A percentile compares a stretch with the other conserved stretches of the same genome.
These are phyloP conservation scores for Aphanocladium album DNA, from an alignment of 2,329 filamentous ascomycete species.

Conservation along the genomic window DNA sequence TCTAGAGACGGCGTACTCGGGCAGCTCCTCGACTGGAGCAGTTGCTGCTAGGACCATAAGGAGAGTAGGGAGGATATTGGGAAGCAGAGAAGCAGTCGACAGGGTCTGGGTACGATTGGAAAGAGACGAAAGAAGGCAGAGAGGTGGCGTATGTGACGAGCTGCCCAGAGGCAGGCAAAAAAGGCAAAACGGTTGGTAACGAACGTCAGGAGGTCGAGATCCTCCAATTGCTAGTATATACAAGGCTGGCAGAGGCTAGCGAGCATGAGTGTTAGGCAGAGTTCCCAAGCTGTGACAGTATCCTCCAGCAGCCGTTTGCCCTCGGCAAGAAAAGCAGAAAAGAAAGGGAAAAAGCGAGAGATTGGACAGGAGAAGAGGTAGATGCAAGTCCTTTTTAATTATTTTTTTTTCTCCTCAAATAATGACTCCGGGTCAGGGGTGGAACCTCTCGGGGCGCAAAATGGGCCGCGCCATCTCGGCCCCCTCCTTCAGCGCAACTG, in stretches of 20 bases:
- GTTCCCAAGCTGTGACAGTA: conserved; percentile 20
- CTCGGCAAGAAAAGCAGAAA: conserved; percentile 4
- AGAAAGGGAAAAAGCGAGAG: conserved; percentile 1
- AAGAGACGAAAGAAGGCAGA: background rate
- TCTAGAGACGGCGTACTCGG: conserved; percentile 7
- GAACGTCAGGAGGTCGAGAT: conserved; percentile 15
- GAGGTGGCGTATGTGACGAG: conserved; percentile 10
- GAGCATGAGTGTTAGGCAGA: conserved; percentile 31
- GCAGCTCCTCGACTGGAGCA: conserved; percentile 18
- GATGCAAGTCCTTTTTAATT: conserved; percentile 15
- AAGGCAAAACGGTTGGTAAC: conserved; percentile 9
- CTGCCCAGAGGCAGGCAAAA: conserved; percentile 18
- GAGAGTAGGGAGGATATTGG: conserved; percentile 22
- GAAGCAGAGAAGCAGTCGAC: conserved; percentile 16
- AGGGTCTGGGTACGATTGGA: conserved; percentile 1
- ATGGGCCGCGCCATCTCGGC: conserved; percentile 12
- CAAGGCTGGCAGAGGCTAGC: conserved; percentile 36
- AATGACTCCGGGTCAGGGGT: conserved; percentile 20
- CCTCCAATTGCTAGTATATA: conserved; percentile 18
- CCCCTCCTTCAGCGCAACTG: conserved; percentile 6
- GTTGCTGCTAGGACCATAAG: conserved; percentile 23
- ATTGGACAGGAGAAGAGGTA: conserved; percentile 13
- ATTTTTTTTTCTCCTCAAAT: conserved; percentile 18
- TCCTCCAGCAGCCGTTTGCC: conserved; percentile 13
- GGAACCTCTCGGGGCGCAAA: conserved; percentile 18